Base-by-base conservation (phyloP, 768 basidiomycete species). In the Hortiboletus campestris region DNA sequence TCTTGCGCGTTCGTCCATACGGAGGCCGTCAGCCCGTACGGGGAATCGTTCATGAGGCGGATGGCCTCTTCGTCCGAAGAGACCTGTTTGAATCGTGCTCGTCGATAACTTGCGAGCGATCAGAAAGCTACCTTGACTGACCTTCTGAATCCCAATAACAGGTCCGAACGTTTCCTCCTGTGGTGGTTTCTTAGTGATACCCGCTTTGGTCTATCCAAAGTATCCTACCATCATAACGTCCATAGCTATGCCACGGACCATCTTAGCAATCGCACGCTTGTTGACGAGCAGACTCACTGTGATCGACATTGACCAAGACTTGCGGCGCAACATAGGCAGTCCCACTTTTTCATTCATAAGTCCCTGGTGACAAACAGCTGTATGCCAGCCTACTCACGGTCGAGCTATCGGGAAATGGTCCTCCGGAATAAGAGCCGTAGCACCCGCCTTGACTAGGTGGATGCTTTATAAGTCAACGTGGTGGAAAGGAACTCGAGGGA, bases 91-190 rank as follows among this genome's bases (percentile, higher is more conserved):
- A 7, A 17, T 34, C 8, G 19, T 17, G 36, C 22, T 34, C 4
- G 31, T 53, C 3, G 6, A 36, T 45, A 6, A 16, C 17, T 40
- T 35, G 16, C 22, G 17, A 22, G 19, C n/a, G 8, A 13, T 41
- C 0, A 2, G 20, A 28, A 38, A 31, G 7, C 3, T 22, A 7
- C 8, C 11, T 35, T 3, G 42, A 52, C 68, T 51, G 4, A 91
- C 94, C 79, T 94, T 95, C 73, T 91, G 89, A 57, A 99, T 94
- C 12, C 94, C 95, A 29, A 98, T 78, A 7, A 97, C 81, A 0
- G 97, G 97, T 0, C 97, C 97, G 59, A 98, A 98, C 0, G 91
- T 92, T 73, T 94, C 91, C 72, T 89, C 86, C 86, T 89, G 57
- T 11, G 50, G 20, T 19, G 20, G 28, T 36, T 25, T 35, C 20